A percentile compares a stretch with the other conserved stretches of the same genome.
These are phyloP conservation scores for Osmanthus fragrans DNA, from an alignment of 257 asterid species.

Conservation along the genomic window DNA sequence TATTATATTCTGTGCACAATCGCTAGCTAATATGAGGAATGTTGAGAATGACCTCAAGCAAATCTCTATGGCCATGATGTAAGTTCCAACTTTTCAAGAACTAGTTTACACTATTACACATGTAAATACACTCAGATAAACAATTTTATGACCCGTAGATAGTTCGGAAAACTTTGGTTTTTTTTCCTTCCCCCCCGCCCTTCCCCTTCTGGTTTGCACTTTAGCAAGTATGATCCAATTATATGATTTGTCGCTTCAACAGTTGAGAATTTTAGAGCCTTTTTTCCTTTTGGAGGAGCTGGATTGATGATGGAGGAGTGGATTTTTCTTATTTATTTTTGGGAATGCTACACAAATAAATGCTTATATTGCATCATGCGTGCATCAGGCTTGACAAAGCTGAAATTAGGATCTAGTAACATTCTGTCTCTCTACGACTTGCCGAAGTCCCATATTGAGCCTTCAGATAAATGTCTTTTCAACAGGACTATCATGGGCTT, in stretches of 20 bases:
- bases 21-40: conserved; percentile 90
- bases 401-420: background rate
- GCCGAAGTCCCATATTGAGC: background rate
- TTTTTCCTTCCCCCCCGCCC: background rate
- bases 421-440: background rate
- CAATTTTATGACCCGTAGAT: background rate
- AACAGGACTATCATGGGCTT: background rate
- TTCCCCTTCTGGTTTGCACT: background rate
- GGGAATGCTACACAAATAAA: background rate
- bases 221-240: background rate
- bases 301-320: background rate
- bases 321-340: background rate
- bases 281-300: background rate
- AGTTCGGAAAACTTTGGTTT: background rate
- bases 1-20: conserved; percentile 81
- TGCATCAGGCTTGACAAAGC: background rate
- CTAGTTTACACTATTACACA: background rate
- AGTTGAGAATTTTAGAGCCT: background rate
- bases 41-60: conserved; percentile 93
- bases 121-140: background rate
- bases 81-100: conserved; percentile 30
- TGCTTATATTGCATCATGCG: background rate
- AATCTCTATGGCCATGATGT: conserved; percentile 99
- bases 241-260: conserved; percentile 17
- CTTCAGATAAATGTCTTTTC: background rate